These are phyloP conservation scores for Aphanomyces astaci DNA, from an alignment of 352 stramenopile genomes.

Conservation along the genomic window DNA sequence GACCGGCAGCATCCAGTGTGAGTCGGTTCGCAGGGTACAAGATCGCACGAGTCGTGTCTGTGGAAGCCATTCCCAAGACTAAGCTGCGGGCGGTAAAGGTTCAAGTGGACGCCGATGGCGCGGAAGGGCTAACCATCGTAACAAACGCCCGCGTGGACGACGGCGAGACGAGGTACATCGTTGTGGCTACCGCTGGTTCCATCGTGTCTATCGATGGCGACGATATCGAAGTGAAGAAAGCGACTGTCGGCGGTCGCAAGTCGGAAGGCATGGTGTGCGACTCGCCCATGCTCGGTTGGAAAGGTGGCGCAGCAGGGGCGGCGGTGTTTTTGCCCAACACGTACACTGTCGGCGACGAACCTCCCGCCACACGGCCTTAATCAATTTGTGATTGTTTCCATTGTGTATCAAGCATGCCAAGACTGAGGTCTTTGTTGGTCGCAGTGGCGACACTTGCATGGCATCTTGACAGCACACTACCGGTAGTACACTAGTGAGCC, in stretches of 20 bases:
- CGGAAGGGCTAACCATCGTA: conserved; percentile 24
- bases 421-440: too few species aligned
- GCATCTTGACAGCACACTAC: too few species aligned
- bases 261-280: conserved; percentile 77
- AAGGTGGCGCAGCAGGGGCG: conserved; percentile 38
- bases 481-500: too few species aligned
- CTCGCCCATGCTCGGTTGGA: conserved; percentile 62
- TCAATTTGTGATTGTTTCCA: not conserved
- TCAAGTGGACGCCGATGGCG: conserved; percentile 2
- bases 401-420: not conserved
- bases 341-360: conserved; percentile 32
- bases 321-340: conserved; percentile 48
- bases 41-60: conserved; percentile 17
- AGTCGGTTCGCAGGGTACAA: conserved; percentile 17
- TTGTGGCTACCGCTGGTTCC: conserved; percentile 27
- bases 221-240: conserved; percentile 46
- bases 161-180: conserved; percentile 22
- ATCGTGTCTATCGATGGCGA: conserved; percentile 32
- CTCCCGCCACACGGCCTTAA: conserved; percentile 38
- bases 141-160: conserved; percentile 26
- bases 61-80: conserved; percentile 21
- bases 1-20: not conserved
- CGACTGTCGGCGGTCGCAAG: conserved; percentile 45
- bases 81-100: conserved; percentile 19
- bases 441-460: too few species aligned